phyloP scores from a whole-genome alignment of 73 alveolate species.

The Paramecium octaurelia region DNA sequence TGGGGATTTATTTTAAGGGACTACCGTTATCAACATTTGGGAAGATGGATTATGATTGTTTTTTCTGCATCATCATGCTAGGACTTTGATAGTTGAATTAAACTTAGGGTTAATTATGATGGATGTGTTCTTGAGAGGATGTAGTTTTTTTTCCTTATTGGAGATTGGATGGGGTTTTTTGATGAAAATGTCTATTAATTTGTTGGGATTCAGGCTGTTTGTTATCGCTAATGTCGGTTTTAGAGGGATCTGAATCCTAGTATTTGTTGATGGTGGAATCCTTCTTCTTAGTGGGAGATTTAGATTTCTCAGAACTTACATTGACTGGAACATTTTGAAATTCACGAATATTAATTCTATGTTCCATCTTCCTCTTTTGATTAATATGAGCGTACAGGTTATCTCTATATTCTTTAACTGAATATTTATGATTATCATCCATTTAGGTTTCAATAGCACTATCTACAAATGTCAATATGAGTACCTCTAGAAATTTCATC shows the following conservation, averaged over 20 bases:
- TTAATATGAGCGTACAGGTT: not conserved
- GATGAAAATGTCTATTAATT: not conserved
- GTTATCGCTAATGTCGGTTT: constrained; percentile 39
- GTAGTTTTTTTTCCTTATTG: not conserved
- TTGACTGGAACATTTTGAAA: not conserved
- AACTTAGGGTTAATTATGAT: not conserved
- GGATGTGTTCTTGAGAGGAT: not conserved
- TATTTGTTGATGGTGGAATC: not conserved
- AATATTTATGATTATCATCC: constrained; percentile 35
- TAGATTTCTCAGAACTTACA: constrained; percentile 38
- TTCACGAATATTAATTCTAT: not conserved
- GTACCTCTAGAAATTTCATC: not conserved
- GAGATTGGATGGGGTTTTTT: not conserved
- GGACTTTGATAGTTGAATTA: not conserved
- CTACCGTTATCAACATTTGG: constrained; percentile 10
- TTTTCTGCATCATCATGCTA: not conserved
- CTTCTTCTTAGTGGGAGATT: constrained; percentile 28
- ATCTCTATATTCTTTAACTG: not conserved
- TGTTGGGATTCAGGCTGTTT: not conserved
- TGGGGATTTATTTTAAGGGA: not conserved
- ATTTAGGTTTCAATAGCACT: not conserved
- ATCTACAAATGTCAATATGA: not conserved
- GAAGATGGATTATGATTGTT: not conserved
- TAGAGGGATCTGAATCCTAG: constrained; percentile 35
- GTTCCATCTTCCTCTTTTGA: constrained; percentile 1